phyloP scores from a whole-genome alignment of 2,329 filamentous ascomycete genomes.

The Cladosporium colombiae region DNA sequence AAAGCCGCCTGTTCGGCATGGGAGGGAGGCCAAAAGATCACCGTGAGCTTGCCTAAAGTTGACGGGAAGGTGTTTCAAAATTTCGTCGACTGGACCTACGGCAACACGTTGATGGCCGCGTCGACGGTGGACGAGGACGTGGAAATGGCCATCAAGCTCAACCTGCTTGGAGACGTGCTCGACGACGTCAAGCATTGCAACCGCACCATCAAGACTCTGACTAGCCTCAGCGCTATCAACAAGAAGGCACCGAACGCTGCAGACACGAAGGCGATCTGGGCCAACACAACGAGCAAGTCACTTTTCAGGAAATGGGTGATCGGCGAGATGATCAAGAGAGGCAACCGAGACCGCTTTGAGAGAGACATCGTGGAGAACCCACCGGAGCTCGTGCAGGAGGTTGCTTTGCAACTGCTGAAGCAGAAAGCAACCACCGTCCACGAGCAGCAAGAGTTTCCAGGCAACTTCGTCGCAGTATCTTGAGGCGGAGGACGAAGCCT shows the following conservation, averaged over 20 bases:
- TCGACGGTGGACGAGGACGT: not conserved
- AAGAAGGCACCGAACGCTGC: not conserved
- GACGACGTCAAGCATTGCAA: not conserved
- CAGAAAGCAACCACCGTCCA: too few species aligned
- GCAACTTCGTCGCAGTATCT: not conserved
- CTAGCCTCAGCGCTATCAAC: not conserved
- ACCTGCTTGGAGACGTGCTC: not conserved
- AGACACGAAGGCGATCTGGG: not conserved
- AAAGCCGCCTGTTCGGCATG: not conserved
- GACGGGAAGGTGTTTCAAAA: not conserved
- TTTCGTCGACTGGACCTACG: not conserved
- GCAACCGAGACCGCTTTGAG: not conserved
- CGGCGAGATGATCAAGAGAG: not conserved
- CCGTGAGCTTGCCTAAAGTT: constrained; percentile 20
- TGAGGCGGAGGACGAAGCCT: not conserved
- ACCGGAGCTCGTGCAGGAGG: too few species aligned
- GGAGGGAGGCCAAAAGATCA: too few species aligned
- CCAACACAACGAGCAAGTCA: not conserved
- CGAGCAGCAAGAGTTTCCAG: too few species aligned
- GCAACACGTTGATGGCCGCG: not conserved
- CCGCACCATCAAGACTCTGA: not conserved
- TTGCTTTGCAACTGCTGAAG: too few species aligned
- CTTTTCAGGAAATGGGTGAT: not conserved
- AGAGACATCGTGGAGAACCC: not conserved
- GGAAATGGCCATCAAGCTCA: not conserved